Evolutionary conservation across 306 rosid species (phyloP).

Genomic region (Acacia confusa): DNA sequence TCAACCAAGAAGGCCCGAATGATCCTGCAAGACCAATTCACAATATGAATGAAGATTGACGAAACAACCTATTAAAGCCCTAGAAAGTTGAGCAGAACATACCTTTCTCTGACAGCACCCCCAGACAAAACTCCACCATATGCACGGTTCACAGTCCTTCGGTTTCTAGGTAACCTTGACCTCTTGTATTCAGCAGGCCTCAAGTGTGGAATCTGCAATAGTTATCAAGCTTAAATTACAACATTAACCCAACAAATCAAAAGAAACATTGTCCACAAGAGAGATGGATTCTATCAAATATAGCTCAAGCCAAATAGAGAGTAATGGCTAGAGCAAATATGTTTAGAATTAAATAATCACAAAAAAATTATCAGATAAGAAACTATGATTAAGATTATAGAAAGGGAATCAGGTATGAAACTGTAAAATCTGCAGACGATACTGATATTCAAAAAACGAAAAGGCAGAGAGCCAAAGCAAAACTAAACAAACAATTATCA

Average conservation of each 20-base stretch:
- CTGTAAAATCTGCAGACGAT: background rate
- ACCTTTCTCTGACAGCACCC: slow-evolving; percentile 83
- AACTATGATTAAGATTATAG: background rate
- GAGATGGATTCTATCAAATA: background rate
- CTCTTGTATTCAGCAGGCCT: slow-evolving; percentile 78
- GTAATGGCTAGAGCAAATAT: background rate
- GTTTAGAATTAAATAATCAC: background rate
- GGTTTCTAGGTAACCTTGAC: slow-evolving; percentile 69
- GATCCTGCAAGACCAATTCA: slow-evolving; percentile 41
- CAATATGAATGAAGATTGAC: background rate
- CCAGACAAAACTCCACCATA: slow-evolving; percentile 79
- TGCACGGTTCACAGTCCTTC: slow-evolving; percentile 74
- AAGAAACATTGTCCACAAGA: background rate
- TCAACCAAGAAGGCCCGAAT: slow-evolving; percentile 75
- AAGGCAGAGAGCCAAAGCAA: background rate
- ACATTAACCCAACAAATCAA: background rate
- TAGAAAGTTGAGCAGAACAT: slow-evolving; percentile 18
- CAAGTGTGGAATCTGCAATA: slow-evolving; percentile 73
- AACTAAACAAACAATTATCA: background rate
- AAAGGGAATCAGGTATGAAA: background rate
- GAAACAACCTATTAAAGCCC: background rate
- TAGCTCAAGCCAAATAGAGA: background rate
- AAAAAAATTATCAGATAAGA: background rate
- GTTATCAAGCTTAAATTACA: background rate
- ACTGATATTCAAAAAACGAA: background rate